Percentiles rank a stretch among this genome's conserved stretches.
Conservation (phyloP, 1,284 basidiomycete genomes). For the Hymenochaete sp. region DNA sequence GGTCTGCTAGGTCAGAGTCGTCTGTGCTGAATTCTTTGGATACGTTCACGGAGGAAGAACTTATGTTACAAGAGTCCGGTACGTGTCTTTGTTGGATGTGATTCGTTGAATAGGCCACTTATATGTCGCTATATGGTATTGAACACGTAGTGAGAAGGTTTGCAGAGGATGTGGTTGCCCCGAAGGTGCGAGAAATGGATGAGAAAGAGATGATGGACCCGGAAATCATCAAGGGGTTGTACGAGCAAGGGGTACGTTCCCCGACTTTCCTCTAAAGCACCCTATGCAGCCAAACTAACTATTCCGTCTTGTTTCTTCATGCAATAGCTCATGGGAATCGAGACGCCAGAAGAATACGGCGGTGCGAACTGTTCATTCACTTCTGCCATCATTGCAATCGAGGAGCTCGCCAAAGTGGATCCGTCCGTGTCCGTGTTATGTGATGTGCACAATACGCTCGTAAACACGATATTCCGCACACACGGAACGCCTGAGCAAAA, state of each 20-base stretch:
- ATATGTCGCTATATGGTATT: neutral
- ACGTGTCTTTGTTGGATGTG: constrained; percentile 20
- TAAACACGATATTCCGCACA: constrained; percentile 90
- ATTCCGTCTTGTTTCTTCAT: too few species aligned
- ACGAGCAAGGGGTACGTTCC: constrained; percentile 80
- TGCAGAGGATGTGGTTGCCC: constrained; percentile 81
- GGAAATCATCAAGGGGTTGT: constrained; percentile 79
- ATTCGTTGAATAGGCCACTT: neutral
- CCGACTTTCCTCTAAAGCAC: neutral
- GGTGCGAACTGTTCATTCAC: constrained; percentile 92
- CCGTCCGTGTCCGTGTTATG: constrained; percentile 94
- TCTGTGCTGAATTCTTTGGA: constrained; percentile 51
- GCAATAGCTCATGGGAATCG: constrained; percentile 94
- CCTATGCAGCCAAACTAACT: neutral
- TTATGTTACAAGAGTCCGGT: constrained; percentile 87
- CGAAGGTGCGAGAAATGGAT: constrained; percentile 95
- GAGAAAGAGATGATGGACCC: constrained; percentile 96
- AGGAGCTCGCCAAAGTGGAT: constrained; percentile 94
- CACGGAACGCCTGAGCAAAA: constrained; percentile 83
- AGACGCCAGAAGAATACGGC: constrained; percentile 77
- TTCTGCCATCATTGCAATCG: constrained; percentile 92
- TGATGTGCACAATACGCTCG: constrained; percentile 97
- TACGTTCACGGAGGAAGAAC: constrained; percentile 84
- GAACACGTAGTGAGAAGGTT: constrained; percentile 76
- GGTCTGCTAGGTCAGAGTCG: constrained; percentile 27